phyloP scores from a whole-genome alignment of 306 rosid genomes.

The Inga leiocalycina region DNA sequence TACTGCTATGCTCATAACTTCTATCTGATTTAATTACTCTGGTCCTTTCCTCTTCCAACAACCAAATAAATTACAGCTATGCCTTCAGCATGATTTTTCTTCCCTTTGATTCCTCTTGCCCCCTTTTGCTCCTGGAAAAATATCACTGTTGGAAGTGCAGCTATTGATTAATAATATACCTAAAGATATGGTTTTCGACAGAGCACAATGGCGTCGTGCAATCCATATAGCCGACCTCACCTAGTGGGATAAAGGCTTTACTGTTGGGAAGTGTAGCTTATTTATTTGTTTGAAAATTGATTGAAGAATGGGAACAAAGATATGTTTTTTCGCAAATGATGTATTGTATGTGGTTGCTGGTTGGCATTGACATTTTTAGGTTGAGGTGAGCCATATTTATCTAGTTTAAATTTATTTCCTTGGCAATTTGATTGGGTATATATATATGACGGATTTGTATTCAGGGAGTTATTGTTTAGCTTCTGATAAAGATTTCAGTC shows the following conservation, averaged over 20 bases:
- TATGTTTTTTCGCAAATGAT: conserved; percentile 2
- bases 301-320: neutral
- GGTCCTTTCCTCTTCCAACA: neutral
- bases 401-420: neutral
- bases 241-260: too few relatives aligned
- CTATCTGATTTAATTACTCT: neutral
- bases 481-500: conserved; percentile 9
- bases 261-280: neutral
- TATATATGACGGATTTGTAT: conserved; percentile 1
- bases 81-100: conserved; percentile 10
- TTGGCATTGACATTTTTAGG: conserved; percentile 23
- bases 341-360: conserved; percentile 4
- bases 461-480: conserved; percentile 17
- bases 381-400: neutral
- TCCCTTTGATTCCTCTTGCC: neutral
- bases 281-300: conserved; percentile 1
- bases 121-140: neutral
- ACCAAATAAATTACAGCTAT: neutral
- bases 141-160: neutral
- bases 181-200: too few relatives aligned
- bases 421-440: conserved; percentile 15
- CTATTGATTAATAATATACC: neutral
- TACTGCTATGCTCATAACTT: neutral
- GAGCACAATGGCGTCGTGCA: too few relatives aligned
- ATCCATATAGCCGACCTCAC: too few relatives aligned